Percentiles rank a stretch among this genome's conserved stretches.
These are phyloP conservation scores for Rhodotorula sphaerocarpa DNA, from an alignment of 768 basidiomycete genomes.

Conservation along the genomic window DNA sequence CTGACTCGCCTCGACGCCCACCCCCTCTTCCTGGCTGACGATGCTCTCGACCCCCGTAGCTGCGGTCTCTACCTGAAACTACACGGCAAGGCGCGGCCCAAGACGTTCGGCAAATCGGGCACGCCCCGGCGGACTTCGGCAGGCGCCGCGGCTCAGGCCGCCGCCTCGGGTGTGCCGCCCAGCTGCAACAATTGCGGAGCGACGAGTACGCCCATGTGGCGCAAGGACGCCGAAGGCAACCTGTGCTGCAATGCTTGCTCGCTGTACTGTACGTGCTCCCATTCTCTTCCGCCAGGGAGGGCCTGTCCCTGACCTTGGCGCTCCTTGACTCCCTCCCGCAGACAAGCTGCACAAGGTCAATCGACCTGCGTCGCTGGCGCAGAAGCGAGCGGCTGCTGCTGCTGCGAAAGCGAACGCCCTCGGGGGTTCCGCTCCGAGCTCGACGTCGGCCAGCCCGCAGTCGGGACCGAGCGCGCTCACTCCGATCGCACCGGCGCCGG, in stretches of 20 bases:
- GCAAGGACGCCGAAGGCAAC: slow-evolving; percentile 69
- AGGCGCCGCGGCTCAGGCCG: slow-evolving; percentile 30
- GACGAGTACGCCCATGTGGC: slow-evolving; percentile 70
- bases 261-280: slow-evolving; percentile 51
- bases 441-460: too few species aligned
- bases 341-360: slow-evolving; percentile 35
- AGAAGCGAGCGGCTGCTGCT: slow-evolving; percentile 23
- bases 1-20: neutral
- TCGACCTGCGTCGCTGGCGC: slow-evolving; percentile 26
- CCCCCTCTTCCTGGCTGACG: neutral
- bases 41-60: neutral
- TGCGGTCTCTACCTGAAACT: slow-evolving; percentile 96
- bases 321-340: neutral
- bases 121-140: slow-evolving; percentile 42
- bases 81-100: slow-evolving; percentile 85
- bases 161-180: slow-evolving; percentile 26
- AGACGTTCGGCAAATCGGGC: slow-evolving; percentile 91
- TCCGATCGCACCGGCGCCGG: neutral
- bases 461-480: neutral
- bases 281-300: too few species aligned
- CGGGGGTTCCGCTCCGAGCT: neutral
- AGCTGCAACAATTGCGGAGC: slow-evolving; percentile 73
- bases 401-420: slow-evolving; percentile 19
- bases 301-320: neutral
- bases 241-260: slow-evolving; percentile 86